Evolutionary conservation across 2,329 filamentous ascomycete genomes (phyloP), one percentile per base, ranked within the genome.

Genomic region (Claviceps sp.): DNA sequence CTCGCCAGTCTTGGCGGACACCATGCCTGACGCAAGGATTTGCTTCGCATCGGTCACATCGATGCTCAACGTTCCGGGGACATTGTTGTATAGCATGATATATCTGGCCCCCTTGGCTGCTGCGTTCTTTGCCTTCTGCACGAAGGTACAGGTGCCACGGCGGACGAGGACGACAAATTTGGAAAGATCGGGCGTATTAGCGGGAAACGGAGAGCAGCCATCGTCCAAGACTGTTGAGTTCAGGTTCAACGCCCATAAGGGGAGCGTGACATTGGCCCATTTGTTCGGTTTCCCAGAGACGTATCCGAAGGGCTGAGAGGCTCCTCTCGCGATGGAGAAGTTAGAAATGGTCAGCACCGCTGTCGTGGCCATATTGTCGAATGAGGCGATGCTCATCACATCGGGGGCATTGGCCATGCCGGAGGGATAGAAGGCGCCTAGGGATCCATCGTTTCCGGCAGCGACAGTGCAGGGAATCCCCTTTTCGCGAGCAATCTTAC

Each of bases 11-110:
- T 79, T 2, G 8, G 22, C 34, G 13, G 38, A 1, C 11, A 60
- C 37, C 42, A 75, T 40, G 23, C 52, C 52, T 26, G 0, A 59
- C 55, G 5, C 68, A 20, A 49, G 2, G 17, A 49, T 49, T 42
- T 38, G 22, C 64, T 42, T 69, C 63, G 13, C 69, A 65, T 59
- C 65, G 65, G 66, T 16, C 62, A 40, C 34, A 4, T 8, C 14
- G 11, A 23, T 37, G 9, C 14, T 20, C 17, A 38, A 13, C 7
- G n/a, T 16, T 22, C 20, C 67, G 4, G 58, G 56, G 23, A 52
- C 55, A 55, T 76, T 78, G 68, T 83, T 82, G 64, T 83, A 84
- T 58, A 81, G 68, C 58, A 84, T 65, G 52, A 85, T 64, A 55
- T 82, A 82, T 59, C 75, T 73, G 48, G 78, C 81, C 8, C 80